These are phyloP conservation scores for Litchi chinensis DNA, from an alignment of 345 rosid genomes.

Conservation along the genomic window DNA sequence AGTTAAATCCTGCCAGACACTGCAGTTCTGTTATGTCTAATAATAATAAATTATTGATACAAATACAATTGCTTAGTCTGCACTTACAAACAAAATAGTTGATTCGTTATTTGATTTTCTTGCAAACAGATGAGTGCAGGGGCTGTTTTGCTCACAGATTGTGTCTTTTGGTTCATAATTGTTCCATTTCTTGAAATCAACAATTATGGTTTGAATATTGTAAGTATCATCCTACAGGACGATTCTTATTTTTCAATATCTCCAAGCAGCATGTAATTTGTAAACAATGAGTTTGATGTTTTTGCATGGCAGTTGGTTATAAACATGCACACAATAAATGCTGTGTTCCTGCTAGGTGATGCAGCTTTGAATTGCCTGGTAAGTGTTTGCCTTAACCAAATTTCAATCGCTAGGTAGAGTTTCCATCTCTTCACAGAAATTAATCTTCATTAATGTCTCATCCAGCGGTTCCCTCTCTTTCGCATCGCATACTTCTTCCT, in stretches of 20 bases:
- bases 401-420: conserved; percentile 5
- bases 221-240: conserved; percentile 39
- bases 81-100: background rate
- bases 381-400: conserved; percentile 16
- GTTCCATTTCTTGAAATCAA: conserved; percentile 85
- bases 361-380: conserved; percentile 84
- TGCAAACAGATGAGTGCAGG: conserved; percentile 88
- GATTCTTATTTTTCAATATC: background rate
- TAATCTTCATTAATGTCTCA: background rate
- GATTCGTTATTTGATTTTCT: conserved; percentile 2
- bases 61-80: background rate
- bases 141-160: conserved; percentile 95
- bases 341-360: conserved; percentile 76
- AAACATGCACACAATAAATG: conserved; percentile 84
- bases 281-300: background rate
- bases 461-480: conserved; percentile 85
- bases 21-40: background rate
- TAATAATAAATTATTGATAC: background rate
- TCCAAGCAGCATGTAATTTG: background rate
- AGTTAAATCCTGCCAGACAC: background rate
- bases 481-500: conserved; percentile 86
- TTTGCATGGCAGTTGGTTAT: conserved; percentile 59
- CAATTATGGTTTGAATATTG: conserved; percentile 68
- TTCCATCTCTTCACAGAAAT: conserved; percentile 13
- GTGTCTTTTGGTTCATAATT: conserved; percentile 89